phyloP scores from a whole-genome alignment of 164 flowering plant species.

The Umbilicus rupestris region DNA sequence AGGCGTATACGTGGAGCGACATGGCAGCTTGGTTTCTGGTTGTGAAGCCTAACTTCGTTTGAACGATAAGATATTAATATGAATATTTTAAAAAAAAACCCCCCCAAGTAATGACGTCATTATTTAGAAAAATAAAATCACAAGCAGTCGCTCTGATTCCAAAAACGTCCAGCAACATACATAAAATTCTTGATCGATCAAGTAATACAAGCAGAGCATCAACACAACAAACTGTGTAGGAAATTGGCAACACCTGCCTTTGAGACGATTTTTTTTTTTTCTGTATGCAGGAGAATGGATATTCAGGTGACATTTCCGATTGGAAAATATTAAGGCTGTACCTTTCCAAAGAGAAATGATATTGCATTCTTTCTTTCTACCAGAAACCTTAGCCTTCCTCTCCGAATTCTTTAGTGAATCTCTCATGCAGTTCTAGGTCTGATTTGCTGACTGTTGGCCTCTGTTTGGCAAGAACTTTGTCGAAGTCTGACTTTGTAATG shows the following conservation, averaged over 20 bases:
- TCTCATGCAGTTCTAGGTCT: constrained; percentile 92
- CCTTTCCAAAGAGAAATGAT: not conserved
- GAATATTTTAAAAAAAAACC: not conserved
- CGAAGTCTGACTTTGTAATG: constrained; percentile 71
- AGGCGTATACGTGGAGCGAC: constrained; percentile 2
- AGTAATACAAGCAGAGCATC: not conserved
- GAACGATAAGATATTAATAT: not conserved
- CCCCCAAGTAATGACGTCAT: not conserved
- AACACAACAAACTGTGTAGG: not conserved
- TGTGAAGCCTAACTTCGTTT: not conserved
- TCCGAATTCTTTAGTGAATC: constrained; percentile 92
- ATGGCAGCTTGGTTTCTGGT: not conserved
- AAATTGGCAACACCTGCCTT: not conserved
- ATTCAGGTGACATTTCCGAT: too few species aligned
- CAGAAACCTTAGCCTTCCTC: constrained; percentile 71
- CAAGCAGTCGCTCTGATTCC: too few species aligned
- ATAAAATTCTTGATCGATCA: too few species aligned
- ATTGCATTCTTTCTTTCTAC: not conserved
- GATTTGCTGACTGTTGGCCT: constrained; percentile 93
- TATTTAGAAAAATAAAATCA: too few species aligned
- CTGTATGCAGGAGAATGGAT: too few species aligned
- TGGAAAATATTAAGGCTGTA: too few species aligned
- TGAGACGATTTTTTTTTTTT: too few species aligned
- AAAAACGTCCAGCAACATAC: too few species aligned
- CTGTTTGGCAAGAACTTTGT: constrained; percentile 90